Evolutionary conservation across 495 filamentous ascomycete species (phyloP), one percentile per base, ranked within the genome.

Genomic region (Hyaloscypha variabilis): DNA sequence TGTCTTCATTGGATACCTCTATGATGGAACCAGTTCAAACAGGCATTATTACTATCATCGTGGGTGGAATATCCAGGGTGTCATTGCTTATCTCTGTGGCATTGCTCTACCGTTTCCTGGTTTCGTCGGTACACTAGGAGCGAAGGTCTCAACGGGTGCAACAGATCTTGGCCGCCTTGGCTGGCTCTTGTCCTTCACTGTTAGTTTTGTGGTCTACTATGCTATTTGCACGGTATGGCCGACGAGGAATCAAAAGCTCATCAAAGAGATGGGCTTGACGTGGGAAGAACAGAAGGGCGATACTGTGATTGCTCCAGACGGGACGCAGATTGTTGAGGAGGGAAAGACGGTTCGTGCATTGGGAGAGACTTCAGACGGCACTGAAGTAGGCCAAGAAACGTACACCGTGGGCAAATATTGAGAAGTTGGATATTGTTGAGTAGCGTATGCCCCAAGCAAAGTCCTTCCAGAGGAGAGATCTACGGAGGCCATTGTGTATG

Each of bases 101-200:
- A 74, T 75, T 52, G 69, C 70, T 1, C 72, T 72, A 17, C 73
- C 73, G 11, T 75, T 75, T 52, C 64, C 73, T 1, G 73, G 73
- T 1, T 78, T 78, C 36, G 70, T 68, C 19, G 75, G 74, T 17
- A 67, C 70, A 6, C 68, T 78, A 2, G 76, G 76, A 21, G 70
- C 76, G 1, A 62, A 55, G 23, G 76, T 78, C 3, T 69, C 72
- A 28, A 64, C 68, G 11, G 62, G 67, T 0, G 78, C 76, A 1
- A 65, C 67, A 21, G 68, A 78, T 30, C 64, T 81, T 2, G 73
- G 74, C 26, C 67, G 77, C 23, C 63, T 81, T 0, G 78, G 77
- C 39, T 81, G 78, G 78, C 66, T 78, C 23, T 56, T 79, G 21
- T 76, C 75, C 3, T 81, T 81, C 67, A 29, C 67, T 13, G 67